A percentile compares a stretch with the other conserved stretches of the same genome.
Evolutionary conservation across 306 rosid genomes (phyloP).

Genomic region (Vigna unguiculata): DNA sequence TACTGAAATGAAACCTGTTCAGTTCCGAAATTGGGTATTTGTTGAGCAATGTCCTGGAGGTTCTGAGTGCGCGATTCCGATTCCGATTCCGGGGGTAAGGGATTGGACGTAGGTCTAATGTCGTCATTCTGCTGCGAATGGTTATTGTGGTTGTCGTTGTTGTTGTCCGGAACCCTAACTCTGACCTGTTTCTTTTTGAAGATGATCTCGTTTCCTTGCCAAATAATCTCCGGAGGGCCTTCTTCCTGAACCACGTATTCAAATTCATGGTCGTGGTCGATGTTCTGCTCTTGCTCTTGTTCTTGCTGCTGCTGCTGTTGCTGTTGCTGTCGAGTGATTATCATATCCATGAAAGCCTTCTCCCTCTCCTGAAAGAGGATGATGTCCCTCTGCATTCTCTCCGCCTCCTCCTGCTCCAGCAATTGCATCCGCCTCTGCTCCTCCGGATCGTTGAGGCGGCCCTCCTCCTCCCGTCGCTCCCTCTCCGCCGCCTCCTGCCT

Average conservation of each 20-base stretch:
- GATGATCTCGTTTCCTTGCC: slow-evolving; percentile 89
- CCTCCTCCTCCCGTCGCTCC: slow-evolving; percentile 67
- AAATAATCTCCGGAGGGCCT: slow-evolving; percentile 82
- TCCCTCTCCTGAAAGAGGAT: slow-evolving; percentile 73
- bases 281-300: not conserved
- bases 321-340: not conserved
- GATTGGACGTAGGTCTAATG: slow-evolving; percentile 81
- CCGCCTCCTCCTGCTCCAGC: slow-evolving; percentile 69
- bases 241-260: slow-evolving; percentile 65
- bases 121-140: slow-evolving; percentile 6
- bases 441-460: slow-evolving; percentile 67
- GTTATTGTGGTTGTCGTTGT: not conserved
- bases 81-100: slow-evolving; percentile 62
- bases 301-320: not conserved
- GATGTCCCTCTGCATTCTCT: slow-evolving; percentile 64
- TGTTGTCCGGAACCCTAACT: slow-evolving; percentile 48
- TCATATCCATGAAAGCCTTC: slow-evolving; percentile 61
- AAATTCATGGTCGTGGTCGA: slow-evolving; percentile 47
- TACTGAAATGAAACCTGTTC: slow-evolving; percentile 59
- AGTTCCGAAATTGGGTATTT: slow-evolving; percentile 91
- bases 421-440: slow-evolving; percentile 53
- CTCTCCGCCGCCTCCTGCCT: slow-evolving; percentile 70
- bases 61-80: slow-evolving; percentile 60
- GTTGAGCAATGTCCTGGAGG: slow-evolving; percentile 64
- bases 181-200: slow-evolving; percentile 64